phyloP scores from a whole-genome alignment of 306 rosid genomes.

The Astragalus membranaceus region DNA sequence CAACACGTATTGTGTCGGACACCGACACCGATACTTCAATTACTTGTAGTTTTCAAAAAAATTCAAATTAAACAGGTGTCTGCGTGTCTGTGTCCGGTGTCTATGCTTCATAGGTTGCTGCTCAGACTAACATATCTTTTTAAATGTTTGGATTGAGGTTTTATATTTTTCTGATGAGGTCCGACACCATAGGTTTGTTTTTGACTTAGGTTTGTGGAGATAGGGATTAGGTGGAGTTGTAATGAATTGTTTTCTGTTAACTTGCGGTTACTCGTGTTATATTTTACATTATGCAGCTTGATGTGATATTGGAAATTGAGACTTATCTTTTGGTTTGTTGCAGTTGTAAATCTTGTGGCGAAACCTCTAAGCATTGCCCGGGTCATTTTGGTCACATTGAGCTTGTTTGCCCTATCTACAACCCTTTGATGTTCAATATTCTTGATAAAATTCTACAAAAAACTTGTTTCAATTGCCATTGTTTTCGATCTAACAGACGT shows the following conservation, averaged over 20 bases:
- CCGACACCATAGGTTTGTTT: neutral
- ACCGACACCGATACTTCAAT: no score
- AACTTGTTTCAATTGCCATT: conserved; percentile 61
- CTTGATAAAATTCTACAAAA: conserved; percentile 45
- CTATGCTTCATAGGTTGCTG: neutral
- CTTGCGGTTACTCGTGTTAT: neutral
- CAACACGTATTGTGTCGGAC: no score
- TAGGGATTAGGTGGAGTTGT: neutral
- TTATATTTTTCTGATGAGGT: neutral
- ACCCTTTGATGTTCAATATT: conserved; percentile 60
- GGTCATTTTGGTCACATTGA: conserved; percentile 95
- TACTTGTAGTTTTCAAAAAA: no score
- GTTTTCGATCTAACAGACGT: conserved; percentile 28
- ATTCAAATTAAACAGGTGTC: no score
- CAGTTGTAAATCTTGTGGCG: conserved; percentile 77
- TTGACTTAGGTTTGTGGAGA: neutral
- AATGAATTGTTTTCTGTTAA: neutral
- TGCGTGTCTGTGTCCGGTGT: no score
- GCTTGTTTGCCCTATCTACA: conserved; percentile 56
- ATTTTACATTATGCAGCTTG: neutral
- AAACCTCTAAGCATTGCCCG: conserved; percentile 39
- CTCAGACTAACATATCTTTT: neutral
- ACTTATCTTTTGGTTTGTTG: conserved; percentile 22
- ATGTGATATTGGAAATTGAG: conserved; percentile 11
- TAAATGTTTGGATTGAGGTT: neutral